Percentiles rank a stretch among this genome's conserved stretches.
Conservation (phyloP, 805 yeast species). For the Jamesozyma rosinii region DNA sequence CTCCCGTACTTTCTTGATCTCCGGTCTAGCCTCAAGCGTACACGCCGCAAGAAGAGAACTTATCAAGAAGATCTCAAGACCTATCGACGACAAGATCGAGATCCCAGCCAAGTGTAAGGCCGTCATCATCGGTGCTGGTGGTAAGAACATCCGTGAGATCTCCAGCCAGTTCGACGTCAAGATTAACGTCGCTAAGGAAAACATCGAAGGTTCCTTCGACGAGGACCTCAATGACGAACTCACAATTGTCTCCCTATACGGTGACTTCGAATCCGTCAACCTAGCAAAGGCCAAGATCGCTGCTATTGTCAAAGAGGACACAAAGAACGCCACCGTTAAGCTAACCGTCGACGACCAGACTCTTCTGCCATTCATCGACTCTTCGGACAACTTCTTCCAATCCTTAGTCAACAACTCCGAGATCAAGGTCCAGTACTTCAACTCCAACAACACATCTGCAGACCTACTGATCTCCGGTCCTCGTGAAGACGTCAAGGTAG, state of each 20-base stretch:
- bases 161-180: constrained; percentile 63
- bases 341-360: constrained; percentile 36
- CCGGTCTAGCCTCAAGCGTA: constrained; percentile 63
- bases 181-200: constrained; percentile 41
- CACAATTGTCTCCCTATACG: constrained; percentile 60
- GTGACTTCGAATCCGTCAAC: constrained; percentile 76
- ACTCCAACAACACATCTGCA: constrained; percentile 18
- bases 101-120: constrained; percentile 75
- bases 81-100: constrained; percentile 48
- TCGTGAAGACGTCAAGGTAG: constrained; percentile 51
- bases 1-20: constrained; percentile 72
- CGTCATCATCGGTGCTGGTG: constrained; percentile 78
- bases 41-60: constrained; percentile 65
- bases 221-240: constrained; percentile 52
- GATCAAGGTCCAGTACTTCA: constrained; percentile 15
- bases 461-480: constrained; percentile 58
- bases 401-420: constrained; percentile 16
- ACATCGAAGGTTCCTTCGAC: constrained; percentile 33
- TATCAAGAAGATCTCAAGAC: constrained; percentile 67
- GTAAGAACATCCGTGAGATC: constrained; percentile 72
- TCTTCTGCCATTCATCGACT: constrained; percentile 29
- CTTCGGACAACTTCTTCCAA: constrained; percentile 6
- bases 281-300: constrained; percentile 62
- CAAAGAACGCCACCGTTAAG: constrained; percentile 46
- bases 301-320: constrained; percentile 66